These are phyloP conservation scores for Atractiella rhizophila DNA, from an alignment of 768 basidiomycete genomes.

Conservation along the genomic window DNA sequence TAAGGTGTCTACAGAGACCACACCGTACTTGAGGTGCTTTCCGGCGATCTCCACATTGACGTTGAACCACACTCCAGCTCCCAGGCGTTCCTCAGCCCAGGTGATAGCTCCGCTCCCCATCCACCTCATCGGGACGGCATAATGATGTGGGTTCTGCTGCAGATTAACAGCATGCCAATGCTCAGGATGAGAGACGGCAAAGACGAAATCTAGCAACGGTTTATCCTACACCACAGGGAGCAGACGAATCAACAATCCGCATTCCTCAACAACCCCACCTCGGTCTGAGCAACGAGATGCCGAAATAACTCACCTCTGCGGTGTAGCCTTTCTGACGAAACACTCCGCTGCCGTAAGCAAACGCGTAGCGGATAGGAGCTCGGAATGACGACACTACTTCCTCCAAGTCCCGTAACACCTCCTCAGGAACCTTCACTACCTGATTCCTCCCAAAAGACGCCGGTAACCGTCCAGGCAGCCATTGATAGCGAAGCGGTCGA, in stretches of 20 bases:
- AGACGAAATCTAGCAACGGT: conserved; percentile 89
- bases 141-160: conserved; percentile 71
- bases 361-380: conserved; percentile 82
- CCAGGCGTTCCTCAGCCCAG: conserved; percentile 33
- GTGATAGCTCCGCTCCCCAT: conserved; percentile 65
- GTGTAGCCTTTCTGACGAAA: conserved; percentile 70
- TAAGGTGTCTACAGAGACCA: conserved; percentile 69
- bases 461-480: too few relatives aligned
- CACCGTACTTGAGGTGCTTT: conserved; percentile 86
- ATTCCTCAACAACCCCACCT: neutral
- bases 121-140: conserved; percentile 61
- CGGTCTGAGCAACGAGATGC: neutral
- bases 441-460: too few relatives aligned
- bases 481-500: too few relatives aligned
- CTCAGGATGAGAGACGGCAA: conserved; percentile 73
- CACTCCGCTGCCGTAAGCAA: conserved; percentile 90
- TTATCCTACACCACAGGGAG: conserved; percentile 16
- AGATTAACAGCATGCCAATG: conserved; percentile 95
- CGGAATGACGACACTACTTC: conserved; percentile 54
- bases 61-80: conserved; percentile 89
- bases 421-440: too few relatives aligned
- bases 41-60: conserved; percentile 40
- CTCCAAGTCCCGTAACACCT: conserved; percentile 29
- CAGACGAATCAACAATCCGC: neutral
- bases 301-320: conserved; percentile 7